phyloP scores from a whole-genome alignment of 148 eudicot species.

The Chenopodium album region DNA sequence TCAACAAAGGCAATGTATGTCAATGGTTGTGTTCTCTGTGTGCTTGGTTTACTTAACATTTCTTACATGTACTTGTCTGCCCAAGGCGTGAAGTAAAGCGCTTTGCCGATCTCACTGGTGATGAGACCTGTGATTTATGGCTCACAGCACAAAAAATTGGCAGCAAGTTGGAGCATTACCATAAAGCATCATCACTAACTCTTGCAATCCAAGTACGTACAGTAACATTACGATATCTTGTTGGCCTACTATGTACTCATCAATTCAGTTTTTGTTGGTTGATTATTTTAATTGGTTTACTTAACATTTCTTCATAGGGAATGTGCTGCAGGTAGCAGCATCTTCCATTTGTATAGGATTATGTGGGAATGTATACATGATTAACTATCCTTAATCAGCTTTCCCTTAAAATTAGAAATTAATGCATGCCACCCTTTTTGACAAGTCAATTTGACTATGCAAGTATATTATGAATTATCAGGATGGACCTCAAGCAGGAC shows the following conservation, averaged over 20 bases:
- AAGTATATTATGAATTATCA: constrained; percentile 21
- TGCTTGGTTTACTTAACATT: constrained; percentile 60
- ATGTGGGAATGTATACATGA: neutral
- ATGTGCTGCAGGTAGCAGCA: neutral
- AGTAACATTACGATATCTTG: neutral
- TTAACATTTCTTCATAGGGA: neutral
- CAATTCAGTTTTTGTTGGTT: neutral
- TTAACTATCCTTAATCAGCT: neutral
- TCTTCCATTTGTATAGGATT: neutral
- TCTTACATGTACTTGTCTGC: constrained; percentile 84
- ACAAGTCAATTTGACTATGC: neutral
- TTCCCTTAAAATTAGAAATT: neutral
- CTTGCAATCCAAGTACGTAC: constrained; percentile 72
- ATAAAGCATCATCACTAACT: constrained; percentile 86
- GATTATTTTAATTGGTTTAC: neutral
- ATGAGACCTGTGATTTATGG: constrained; percentile 85
- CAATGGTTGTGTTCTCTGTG: neutral
- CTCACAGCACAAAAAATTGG: constrained; percentile 79
- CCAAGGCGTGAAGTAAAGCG: constrained; percentile 95
- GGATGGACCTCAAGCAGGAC: constrained; percentile 97
- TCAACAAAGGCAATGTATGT: neutral
- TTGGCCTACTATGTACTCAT: too few relatives aligned
- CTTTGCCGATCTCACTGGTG: constrained; percentile 75
- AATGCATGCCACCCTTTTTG: neutral
- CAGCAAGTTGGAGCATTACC: constrained; percentile 63